Percentiles rank a stretch among this genome's conserved stretches.
Evolutionary conservation across 2,329 filamentous ascomycete species (phyloP).

Genomic region (Dothistroma septosporum): DNA sequence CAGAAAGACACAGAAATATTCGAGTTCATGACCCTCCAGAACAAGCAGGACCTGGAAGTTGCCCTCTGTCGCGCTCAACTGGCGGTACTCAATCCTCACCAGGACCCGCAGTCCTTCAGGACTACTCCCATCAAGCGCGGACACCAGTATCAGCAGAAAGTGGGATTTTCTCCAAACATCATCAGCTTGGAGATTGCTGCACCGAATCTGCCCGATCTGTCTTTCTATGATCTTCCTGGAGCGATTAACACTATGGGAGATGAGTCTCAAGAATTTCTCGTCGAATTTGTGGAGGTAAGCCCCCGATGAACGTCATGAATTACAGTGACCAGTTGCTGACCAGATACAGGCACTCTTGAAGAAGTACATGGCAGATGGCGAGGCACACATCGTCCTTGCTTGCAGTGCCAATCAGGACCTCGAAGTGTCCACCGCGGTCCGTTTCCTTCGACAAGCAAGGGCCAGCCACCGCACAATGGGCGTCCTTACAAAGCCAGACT

Average conservation of each 20-base stretch:
- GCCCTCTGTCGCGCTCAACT: constrained; percentile 71
- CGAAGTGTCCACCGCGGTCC: constrained; percentile 67
- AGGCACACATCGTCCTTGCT: constrained; percentile 72
- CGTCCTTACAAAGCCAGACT: constrained; percentile 81
- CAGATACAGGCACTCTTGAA: constrained; percentile 54
- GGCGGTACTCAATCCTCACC: constrained; percentile 66
- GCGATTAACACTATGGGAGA: constrained; percentile 68
- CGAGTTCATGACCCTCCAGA: constrained; percentile 60
- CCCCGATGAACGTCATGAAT: background rate
- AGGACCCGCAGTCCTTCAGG: constrained; percentile 43
- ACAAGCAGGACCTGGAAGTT: constrained; percentile 61
- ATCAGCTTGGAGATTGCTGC: constrained; percentile 72
- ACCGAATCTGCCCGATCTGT: constrained; percentile 66
- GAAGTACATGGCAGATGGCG: constrained; percentile 64
- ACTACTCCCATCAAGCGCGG: constrained; percentile 14
- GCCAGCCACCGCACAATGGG: constrained; percentile 45
- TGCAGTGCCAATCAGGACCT: constrained; percentile 75
- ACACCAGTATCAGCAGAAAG: constrained; percentile 34
- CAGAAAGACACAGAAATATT: constrained; percentile 42
- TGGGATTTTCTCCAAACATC: constrained; percentile 77
- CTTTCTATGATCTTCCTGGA: constrained; percentile 81
- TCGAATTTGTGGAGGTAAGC: constrained; percentile 58
- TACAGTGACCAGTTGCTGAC: background rate
- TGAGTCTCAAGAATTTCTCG: constrained; percentile 60
- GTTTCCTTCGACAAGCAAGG: constrained; percentile 48